Conservation (phyloP, 2,329 filamentous ascomycete species). For the Fusarium caatingaense region DNA sequence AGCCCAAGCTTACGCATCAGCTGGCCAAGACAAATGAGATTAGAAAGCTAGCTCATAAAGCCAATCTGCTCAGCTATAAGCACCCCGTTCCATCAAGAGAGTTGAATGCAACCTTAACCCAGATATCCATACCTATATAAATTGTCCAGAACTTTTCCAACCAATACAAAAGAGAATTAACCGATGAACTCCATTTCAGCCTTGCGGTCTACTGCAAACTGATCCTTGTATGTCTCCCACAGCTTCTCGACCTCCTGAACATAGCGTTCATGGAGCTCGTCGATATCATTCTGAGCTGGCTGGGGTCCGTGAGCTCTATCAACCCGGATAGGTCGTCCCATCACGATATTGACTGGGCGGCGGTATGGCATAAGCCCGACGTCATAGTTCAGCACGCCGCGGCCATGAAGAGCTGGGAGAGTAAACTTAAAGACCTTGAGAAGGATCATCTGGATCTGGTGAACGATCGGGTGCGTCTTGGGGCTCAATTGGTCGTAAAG, state of each 20-base stretch:
- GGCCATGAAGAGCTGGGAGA: slow-evolving; percentile 87
- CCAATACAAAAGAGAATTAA: slow-evolving; percentile 47
- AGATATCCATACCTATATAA: neutral
- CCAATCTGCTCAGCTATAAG: neutral
- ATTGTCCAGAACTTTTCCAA: neutral
- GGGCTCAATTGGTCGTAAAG: slow-evolving; percentile 91
- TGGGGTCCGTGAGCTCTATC: slow-evolving; percentile 64
- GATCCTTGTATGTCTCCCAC: slow-evolving; percentile 83
- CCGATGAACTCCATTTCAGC: slow-evolving; percentile 76
- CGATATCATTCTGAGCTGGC: slow-evolving; percentile 80
- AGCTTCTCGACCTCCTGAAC: slow-evolving; percentile 77
- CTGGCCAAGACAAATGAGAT: slow-evolving; percentile 4
- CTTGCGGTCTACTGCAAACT: slow-evolving; percentile 71
- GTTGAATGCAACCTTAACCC: neutral
- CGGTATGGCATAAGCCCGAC: slow-evolving; percentile 96
- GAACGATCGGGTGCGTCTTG: slow-evolving; percentile 80
- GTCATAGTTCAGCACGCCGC: slow-evolving; percentile 97
- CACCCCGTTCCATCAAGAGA: neutral
- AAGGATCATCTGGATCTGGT: slow-evolving; percentile 83
- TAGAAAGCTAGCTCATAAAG: neutral
- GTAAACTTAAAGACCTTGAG: slow-evolving; percentile 93
- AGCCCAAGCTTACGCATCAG: neutral
- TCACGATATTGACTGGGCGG: slow-evolving; percentile 86
- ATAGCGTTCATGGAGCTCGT: slow-evolving; percentile 83
- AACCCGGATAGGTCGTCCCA: slow-evolving; percentile 83